These are phyloP conservation scores for Candida sanyaensis DNA, from an alignment of 1,139 yeast genomes.

Conservation along the genomic window DNA sequence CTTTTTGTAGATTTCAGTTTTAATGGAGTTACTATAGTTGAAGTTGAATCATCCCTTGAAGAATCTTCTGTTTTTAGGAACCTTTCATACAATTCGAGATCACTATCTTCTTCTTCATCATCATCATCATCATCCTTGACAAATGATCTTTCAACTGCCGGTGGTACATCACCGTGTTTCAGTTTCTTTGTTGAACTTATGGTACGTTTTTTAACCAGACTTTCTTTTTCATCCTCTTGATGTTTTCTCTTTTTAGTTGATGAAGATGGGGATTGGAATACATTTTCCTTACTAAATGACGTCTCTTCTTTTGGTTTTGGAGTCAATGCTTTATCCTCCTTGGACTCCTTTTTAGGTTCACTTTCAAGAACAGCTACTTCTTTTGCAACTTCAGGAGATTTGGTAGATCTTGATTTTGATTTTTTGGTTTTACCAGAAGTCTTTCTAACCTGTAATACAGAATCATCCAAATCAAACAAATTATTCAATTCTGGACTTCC, in stretches of 20 bases:
- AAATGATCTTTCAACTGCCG: constrained; percentile 8
- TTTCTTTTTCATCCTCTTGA: constrained; percentile 21
- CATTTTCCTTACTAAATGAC: constrained; percentile 40
- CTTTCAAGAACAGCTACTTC: background rate
- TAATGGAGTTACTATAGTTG: constrained; percentile 5
- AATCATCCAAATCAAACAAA: constrained; percentile 6
- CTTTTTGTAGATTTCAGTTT: background rate
- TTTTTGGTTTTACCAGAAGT: background rate
- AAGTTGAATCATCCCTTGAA: background rate
- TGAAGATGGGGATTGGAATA: constrained; percentile 38
- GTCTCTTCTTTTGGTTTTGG: constrained; percentile 1
- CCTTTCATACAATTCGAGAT: constrained; percentile 6
- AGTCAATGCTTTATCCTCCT: background rate
- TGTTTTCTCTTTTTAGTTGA: constrained; percentile 28
- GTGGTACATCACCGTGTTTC: background rate
- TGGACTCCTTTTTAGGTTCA: background rate
- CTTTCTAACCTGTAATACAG: background rate
- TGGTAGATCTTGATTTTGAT: background rate
- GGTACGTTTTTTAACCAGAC: background rate
- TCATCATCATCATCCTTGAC: constrained; percentile 15
- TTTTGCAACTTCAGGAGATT: background rate
- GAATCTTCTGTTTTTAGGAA: background rate
- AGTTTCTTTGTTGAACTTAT: constrained; percentile 2
- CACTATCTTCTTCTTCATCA: too few species aligned
- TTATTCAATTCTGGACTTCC: background rate